A percentile compares a stretch with the other conserved stretches of the same genome.
phyloP scores from a whole-genome alignment of 768 basidiomycete species.

The Hericium erinaceus region DNA sequence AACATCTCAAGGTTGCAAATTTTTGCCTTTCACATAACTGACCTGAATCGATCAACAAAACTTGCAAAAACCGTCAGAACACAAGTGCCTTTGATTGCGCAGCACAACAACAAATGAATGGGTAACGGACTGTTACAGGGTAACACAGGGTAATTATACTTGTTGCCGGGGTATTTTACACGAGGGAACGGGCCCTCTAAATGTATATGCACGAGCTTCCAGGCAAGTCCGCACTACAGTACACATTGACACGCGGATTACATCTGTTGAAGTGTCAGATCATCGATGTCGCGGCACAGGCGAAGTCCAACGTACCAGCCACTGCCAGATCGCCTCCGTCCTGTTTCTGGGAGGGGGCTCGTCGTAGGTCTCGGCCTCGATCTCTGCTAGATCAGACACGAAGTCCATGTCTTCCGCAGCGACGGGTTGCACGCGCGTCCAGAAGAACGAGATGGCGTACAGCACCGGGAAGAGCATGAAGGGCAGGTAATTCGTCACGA shows the following conservation, averaged over 20 bases:
- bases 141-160: no score
- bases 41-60: no score
- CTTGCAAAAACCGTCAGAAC: no score
- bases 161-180: no score
- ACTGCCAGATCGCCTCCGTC: conserved; percentile 63
- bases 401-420: conserved; percentile 76
- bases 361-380: conserved; percentile 35
- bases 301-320: conserved; percentile 41
- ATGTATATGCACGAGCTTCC: no score
- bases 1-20: no score
- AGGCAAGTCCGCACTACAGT: no score
- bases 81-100: no score
- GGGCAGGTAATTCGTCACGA: conserved; percentile 79
- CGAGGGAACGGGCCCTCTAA: no score
- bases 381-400: conserved; percentile 36
- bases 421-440: conserved; percentile 38
- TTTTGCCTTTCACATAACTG: no score
- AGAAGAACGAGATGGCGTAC: conserved; percentile 50
- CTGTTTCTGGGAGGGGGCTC: conserved; percentile 63
- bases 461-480: conserved; percentile 59
- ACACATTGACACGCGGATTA: neutral
- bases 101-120: no score
- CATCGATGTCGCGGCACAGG: neutral
- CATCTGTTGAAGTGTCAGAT: neutral
- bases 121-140: no score